Evolutionary conservation across 495 filamentous ascomycete species (phyloP).

Genomic region (Delitschia confertaspora): DNA sequence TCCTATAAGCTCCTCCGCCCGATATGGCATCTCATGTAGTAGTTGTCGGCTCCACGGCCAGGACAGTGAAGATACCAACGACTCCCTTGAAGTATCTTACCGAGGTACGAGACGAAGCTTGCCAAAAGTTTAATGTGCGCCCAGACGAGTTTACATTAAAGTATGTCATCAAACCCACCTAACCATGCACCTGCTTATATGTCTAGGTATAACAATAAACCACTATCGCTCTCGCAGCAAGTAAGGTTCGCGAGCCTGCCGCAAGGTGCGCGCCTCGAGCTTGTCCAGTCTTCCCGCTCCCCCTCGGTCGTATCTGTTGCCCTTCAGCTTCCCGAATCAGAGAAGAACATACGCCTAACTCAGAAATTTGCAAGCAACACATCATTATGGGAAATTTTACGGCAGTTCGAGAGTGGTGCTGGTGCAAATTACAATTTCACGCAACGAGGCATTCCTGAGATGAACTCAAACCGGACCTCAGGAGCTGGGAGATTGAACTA

Average conservation of each 20-base stretch:
- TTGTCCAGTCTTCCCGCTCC: constrained; percentile 73
- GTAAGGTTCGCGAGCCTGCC: constrained; percentile 79
- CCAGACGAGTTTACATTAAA: constrained; percentile 73
- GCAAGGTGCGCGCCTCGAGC: constrained; percentile 83
- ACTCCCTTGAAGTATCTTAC: constrained; percentile 67
- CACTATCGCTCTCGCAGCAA: constrained; percentile 71
- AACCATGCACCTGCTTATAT: not conserved
- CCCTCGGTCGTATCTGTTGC: constrained; percentile 77
- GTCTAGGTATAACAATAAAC: constrained; percentile 68
- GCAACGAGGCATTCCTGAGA: constrained; percentile 58
- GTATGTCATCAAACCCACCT: constrained; percentile 39
- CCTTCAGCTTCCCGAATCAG: constrained; percentile 65
- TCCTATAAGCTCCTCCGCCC: constrained; percentile 9
- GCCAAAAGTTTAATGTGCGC: constrained; percentile 62
- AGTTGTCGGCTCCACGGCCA: constrained; percentile 68
- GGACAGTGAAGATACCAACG: constrained; percentile 70
- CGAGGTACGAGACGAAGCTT: constrained; percentile 80
- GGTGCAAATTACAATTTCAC: constrained; percentile 56
- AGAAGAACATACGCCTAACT: constrained; percentile 57
- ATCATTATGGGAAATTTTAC: constrained; percentile 76
- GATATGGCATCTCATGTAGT: constrained; percentile 83
- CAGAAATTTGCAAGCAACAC: constrained; percentile 80
- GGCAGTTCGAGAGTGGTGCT: constrained; percentile 71
- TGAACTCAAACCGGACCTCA: constrained; percentile 38
- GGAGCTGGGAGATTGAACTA: constrained; percentile 75